Base-by-base conservation (phyloP, 2,329 filamentous ascomycete genomes). In the Pseudogymnoascus pannorum region DNA sequence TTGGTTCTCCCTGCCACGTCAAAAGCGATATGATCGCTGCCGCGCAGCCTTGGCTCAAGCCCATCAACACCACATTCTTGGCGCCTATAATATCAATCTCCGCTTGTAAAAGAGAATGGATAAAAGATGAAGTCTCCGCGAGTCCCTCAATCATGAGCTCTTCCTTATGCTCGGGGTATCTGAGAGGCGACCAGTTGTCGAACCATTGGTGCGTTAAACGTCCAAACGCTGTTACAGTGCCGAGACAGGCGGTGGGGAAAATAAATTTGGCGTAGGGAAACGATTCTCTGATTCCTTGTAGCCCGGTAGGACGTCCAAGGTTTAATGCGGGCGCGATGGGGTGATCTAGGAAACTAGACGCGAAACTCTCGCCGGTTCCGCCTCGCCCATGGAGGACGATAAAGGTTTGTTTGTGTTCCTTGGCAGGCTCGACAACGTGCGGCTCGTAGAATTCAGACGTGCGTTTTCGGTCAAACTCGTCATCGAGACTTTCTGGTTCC, bases 11-110 rank as follows among this genome's bases (percentile, higher is more conserved):
- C 8, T 77, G 71, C 77, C 78, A 79, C 1, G 77, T 69, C 60
- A 84, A 61, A 61, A 76, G 64, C 8, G 75, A 71, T 16, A 74
- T 66, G 62, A 84, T 62, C 0, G 74, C 70, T 42, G 77, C 76
- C 2, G 81, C 81, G 64, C 79, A 81, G 0, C 81, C 82, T 64
- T 84, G 81, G 57, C 82, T 84, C 16, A 83, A 68, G 0, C 81
- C 81, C 38, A 78, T 77, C 0, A 84, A 63, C 1, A 81, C 68
- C 0, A 83, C 68, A 42, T 75, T 77, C 11, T 65, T 59, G 0
- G 72, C 64, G 3, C 77, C 75, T 0, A 82, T 61, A 0, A 67
- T n/a, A 1, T 59, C 66, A 1, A 75, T 71, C 62, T 81, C 79
- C 0, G 62, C 42, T 3, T 61, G 59, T 0, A 81, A 8, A 0